These are phyloP conservation scores for Phytopythium ostracodes DNA, from an alignment of 352 stramenopile genomes.

Conservation along the genomic window DNA sequence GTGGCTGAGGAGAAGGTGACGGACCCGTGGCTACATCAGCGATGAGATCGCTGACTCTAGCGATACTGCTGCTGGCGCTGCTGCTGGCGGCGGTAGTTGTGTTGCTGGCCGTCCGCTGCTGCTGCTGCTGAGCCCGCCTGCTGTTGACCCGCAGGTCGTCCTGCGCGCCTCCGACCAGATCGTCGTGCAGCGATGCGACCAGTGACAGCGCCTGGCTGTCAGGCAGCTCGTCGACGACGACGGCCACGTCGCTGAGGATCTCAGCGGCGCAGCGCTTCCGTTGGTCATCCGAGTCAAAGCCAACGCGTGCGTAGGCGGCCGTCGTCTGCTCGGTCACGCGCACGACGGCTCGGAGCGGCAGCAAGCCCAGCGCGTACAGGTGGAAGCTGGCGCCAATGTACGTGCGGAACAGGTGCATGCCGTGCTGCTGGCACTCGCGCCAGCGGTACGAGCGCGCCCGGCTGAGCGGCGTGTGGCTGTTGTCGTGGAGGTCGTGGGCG, in stretches of 20 bases:
- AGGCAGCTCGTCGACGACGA: slow-evolving; percentile 51
- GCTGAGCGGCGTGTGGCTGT: slow-evolving; percentile 13
- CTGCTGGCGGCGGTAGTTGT: not conserved
- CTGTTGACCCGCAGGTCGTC: not conserved
- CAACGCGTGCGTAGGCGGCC: slow-evolving; percentile 46
- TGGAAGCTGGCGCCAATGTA: slow-evolving; percentile 74
- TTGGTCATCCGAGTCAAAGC: slow-evolving; percentile 58
- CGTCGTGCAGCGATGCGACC: slow-evolving; percentile 41
- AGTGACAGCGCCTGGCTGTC: slow-evolving; percentile 49
- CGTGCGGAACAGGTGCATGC: slow-evolving; percentile 69
- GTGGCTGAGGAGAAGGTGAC: not conserved
- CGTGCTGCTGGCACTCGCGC: slow-evolving; percentile 55
- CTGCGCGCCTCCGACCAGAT: slow-evolving; percentile 30
- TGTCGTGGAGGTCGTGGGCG: slow-evolving; percentile 1
- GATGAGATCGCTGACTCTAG: slow-evolving; percentile 9
- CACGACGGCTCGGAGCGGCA: slow-evolving; percentile 47
- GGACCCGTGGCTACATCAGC: slow-evolving; percentile 13
- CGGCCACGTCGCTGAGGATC: slow-evolving; percentile 53
- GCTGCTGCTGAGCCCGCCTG: slow-evolving; percentile 10
- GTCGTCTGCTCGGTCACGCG: slow-evolving; percentile 62
- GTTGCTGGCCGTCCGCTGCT: slow-evolving; percentile 11
- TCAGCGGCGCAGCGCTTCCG: slow-evolving; percentile 50
- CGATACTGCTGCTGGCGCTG: not conserved
- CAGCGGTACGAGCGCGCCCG: slow-evolving; percentile 47
- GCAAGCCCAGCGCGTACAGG: slow-evolving; percentile 44